Base-by-base conservation (phyloP, 2,329 filamentous ascomycete species). In the Colletotrichum sp. region DNA sequence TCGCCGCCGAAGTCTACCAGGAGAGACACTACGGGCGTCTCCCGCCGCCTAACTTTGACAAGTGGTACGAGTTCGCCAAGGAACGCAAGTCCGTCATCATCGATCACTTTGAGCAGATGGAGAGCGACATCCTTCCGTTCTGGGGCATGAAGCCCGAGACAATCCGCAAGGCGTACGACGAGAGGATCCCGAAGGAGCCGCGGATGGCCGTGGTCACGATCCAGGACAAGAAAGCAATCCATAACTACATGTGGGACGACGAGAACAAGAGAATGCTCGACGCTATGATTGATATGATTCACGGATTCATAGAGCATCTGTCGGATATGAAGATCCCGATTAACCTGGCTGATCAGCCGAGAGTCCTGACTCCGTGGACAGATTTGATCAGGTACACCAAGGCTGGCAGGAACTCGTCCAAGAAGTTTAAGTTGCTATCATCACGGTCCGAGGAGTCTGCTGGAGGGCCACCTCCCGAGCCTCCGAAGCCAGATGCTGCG, bases 301-400 rank as follows among this genome's bases (percentile, higher is more conserved):
- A 90, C 66, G 85, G 88, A 3, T 98, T 98, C 78, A 88, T 92
- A 3, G 84, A 92, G 76, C 90, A 93, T 79, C 86, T 98, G 16
- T 94, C 95, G 1, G 91, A 96, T 76, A 96, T 98, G 94, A 91
- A 95, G 76, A 83, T 98, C 24, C 93, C 94, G 0, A 94, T 98
- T 84, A 98, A 98, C 80, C 87, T 94, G 24, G 90, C 93, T 77
- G 93, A 95, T 72, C 91, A 94, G 77, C 94, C 94, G 2, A 88
- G 93, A 51, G 90, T 96, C 2, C 87, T 95, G 5, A 87, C 94
- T 2, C 91, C 94, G 0, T 92, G 93, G 84, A 91, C 94, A 70
- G 90, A 94, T 71, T 86, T 18, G 77, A 81, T 24, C 73, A 70
- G 80, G 51, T 77, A 81, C 7, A 78, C 75, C 18, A 76, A 79